A percentile compares a stretch with the other conserved stretches of the same genome.
Evolutionary conservation across 352 stramenopile genomes (phyloP).

Genomic region (Pythium aristosporum): DNA sequence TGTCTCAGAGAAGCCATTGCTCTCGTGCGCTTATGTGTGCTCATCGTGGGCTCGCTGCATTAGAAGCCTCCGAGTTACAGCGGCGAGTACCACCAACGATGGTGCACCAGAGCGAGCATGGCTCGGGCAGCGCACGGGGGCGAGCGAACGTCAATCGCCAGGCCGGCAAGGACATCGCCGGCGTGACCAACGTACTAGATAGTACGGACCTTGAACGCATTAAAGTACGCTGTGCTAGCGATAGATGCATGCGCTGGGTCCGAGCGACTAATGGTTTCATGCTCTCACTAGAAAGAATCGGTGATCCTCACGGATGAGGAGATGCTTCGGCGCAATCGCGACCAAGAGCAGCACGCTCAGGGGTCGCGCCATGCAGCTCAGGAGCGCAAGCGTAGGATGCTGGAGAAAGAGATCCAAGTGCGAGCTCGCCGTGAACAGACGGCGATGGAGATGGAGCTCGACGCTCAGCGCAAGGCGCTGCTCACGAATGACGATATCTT

Average conservation of each 20-base stretch:
- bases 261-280: not conserved
- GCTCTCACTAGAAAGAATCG: conserved; percentile 34
- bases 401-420: conserved; percentile 76
- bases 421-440: conserved; percentile 63
- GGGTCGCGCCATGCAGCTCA: conserved; percentile 54
- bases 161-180: conserved; percentile 60
- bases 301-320: conserved; percentile 61
- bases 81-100: not conserved
- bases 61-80: not conserved
- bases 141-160: conserved; percentile 45
- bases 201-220: conserved; percentile 44
- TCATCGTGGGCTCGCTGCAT: not conserved
- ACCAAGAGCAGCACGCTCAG: conserved; percentile 42
- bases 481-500: conserved; percentile 62
- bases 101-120: conserved; percentile 5
- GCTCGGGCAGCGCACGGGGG: conserved; percentile 13
- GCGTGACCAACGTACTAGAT: conserved; percentile 38
- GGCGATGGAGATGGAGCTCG: conserved; percentile 70
- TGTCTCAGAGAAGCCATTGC: not conserved
- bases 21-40: not conserved
- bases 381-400: conserved; percentile 71
- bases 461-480: conserved; percentile 58
- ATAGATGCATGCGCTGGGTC: not conserved
- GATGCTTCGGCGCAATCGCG: conserved; percentile 35
- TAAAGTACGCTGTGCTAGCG: conserved; percentile 29